Percentiles rank a stretch among this genome's conserved stretches.
These are phyloP conservation scores for Russula abietina DNA, from an alignment of 768 basidiomycete genomes.

Conservation along the genomic window DNA sequence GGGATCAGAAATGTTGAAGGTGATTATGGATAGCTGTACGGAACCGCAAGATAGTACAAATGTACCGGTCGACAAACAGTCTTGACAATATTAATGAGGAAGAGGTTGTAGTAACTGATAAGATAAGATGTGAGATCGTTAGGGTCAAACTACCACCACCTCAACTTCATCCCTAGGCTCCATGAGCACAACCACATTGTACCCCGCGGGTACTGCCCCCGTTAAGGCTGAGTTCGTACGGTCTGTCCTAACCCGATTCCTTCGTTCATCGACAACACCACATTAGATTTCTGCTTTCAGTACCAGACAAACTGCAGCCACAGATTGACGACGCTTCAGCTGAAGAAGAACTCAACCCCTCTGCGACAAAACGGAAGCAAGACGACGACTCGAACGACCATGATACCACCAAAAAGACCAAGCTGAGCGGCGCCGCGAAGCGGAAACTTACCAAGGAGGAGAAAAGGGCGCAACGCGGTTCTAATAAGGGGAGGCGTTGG, in stretches of 20 bases:
- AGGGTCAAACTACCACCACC: not conserved
- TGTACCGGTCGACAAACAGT: not conserved
- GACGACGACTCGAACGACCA: slow-evolving; percentile 24
- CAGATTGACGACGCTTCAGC: slow-evolving; percentile 54
- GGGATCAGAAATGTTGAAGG: slow-evolving; percentile 86
- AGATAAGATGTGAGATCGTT: slow-evolving; percentile 12
- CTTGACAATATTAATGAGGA: not conserved
- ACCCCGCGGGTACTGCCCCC: slow-evolving; percentile 45
- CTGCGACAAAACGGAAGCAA: slow-evolving; percentile 24
- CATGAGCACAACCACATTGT: slow-evolving; percentile 1
- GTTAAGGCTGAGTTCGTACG: slow-evolving; percentile 46
- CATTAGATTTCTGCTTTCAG: slow-evolving; percentile 38
- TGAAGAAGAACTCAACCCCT: slow-evolving; percentile 47
- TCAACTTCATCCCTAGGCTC: not conserved
- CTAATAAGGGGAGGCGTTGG: slow-evolving; percentile 80
- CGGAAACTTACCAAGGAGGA: slow-evolving; percentile 54
- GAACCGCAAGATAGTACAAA: not conserved
- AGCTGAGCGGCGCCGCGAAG: slow-evolving; percentile 32
- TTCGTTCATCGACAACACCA: not conserved
- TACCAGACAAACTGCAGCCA: slow-evolving; percentile 22
- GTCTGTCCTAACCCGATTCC: not conserved
- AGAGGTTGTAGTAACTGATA: not conserved
- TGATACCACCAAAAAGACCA: slow-evolving; percentile 29
- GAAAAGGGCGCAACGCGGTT: slow-evolving; percentile 69
- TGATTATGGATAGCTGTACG: slow-evolving; percentile 55